A percentile compares a stretch with the other conserved stretches of the same genome.
Evolutionary conservation across 148 eudicot genomes (phyloP).

Genomic region (Amaranthus palmeri): DNA sequence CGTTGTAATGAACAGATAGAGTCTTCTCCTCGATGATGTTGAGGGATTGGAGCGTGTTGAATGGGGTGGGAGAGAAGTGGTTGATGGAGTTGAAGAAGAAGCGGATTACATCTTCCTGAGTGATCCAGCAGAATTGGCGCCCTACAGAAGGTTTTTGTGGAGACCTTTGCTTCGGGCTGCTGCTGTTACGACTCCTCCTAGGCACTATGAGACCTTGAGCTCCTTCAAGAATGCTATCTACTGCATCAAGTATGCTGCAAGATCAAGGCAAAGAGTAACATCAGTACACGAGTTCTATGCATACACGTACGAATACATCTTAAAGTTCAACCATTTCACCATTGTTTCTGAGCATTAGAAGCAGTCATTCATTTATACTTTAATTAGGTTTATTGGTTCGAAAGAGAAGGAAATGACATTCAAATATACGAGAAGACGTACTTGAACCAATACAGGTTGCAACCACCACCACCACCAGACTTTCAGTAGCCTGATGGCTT

Average conservation of each 20-base stretch:
- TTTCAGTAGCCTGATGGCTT: conserved; percentile 39
- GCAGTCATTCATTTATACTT: too few relatives aligned
- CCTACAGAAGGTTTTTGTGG: conserved; percentile 27
- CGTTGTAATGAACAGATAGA: conserved; percentile 41
- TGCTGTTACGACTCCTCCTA: conserved; percentile 25
- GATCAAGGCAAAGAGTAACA: conserved; percentile 5
- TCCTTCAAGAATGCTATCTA: conserved; percentile 81
- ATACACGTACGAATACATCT: too few relatives aligned
- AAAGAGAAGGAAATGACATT: background rate
- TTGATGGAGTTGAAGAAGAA: conserved; percentile 72
- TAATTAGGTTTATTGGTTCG: background rate
- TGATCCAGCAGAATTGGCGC: conserved; percentile 57
- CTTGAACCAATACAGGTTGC: conserved; percentile 32
- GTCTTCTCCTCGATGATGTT: conserved; percentile 44
- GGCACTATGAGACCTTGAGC: conserved; percentile 73
- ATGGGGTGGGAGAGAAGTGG: conserved; percentile 62
- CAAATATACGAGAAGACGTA: conserved; percentile 33
- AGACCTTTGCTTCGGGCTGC: conserved; percentile 36
- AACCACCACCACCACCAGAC: conserved; percentile 42
- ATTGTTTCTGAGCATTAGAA: too few relatives aligned
- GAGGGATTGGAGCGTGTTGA: conserved; percentile 52
- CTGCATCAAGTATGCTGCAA: conserved; percentile 68
- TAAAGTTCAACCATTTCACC: too few relatives aligned
- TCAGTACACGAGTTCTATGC: background rate
- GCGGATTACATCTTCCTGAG: conserved; percentile 79